Evolutionary conservation across 495 filamentous ascomycete species (phyloP).

Genomic region (Cercophora newfieldiana): DNA sequence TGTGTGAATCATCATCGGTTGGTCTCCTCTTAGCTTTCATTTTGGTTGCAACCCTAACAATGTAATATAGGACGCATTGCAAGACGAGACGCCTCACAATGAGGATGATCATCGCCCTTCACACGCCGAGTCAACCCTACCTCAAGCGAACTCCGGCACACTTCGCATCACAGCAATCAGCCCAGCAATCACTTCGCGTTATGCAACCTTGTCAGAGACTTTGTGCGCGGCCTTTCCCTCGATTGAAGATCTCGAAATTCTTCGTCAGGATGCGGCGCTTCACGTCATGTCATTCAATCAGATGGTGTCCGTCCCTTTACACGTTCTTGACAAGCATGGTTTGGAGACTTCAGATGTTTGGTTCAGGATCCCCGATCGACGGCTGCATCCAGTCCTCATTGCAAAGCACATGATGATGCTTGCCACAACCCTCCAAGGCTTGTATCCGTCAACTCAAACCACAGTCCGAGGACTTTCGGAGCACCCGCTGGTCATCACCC

Average conservation of each 20-base stretch:
- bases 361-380: constrained; percentile 35
- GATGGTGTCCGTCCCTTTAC: background rate
- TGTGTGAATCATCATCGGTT: background rate
- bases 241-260: background rate
- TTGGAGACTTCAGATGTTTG: constrained; percentile 24
- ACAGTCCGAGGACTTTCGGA: constrained; percentile 17
- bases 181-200: background rate
- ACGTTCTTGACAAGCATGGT: background rate
- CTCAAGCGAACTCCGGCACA: too few relatives aligned
- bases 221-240: constrained; percentile 8
- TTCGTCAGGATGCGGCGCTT: constrained; percentile 9
- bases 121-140: too few relatives aligned
- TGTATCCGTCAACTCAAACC: constrained; percentile 26
- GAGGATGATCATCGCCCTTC: background rate
- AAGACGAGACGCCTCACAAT: background rate
- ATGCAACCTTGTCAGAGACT: background rate
- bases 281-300: background rate
- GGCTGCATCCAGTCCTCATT: constrained; percentile 45
- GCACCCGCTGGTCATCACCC: constrained; percentile 32
- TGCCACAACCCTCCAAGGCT: constrained; percentile 40
- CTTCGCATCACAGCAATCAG: background rate
- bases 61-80: too few relatives aligned
- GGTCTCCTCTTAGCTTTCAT: background rate
- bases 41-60: too few relatives aligned
- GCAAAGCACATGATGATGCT: constrained; percentile 46